These are phyloP conservation scores for Xylariaceae sp. DNA, from an alignment of 2,329 filamentous ascomycete genomes.

Conservation along the genomic window DNA sequence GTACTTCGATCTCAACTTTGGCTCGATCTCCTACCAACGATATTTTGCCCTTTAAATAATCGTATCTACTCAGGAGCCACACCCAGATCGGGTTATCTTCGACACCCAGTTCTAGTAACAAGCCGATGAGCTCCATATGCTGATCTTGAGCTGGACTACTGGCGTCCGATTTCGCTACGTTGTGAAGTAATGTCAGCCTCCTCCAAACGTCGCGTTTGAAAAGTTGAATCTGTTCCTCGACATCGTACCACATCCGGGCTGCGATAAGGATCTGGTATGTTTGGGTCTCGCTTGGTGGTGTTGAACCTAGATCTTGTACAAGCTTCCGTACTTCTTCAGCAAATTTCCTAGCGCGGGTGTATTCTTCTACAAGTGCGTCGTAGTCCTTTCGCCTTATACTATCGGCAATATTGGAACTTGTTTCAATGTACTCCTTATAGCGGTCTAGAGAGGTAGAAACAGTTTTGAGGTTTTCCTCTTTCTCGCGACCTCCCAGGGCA, in stretches of 20 bases:
- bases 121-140: slow-evolving; percentile 87
- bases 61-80: slow-evolving; percentile 89
- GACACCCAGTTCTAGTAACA: slow-evolving; percentile 91
- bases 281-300: slow-evolving; percentile 74
- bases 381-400: slow-evolving; percentile 92
- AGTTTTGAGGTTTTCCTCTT: slow-evolving; percentile 83
- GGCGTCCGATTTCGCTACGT: slow-evolving; percentile 54
- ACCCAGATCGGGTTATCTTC: slow-evolving; percentile 97
- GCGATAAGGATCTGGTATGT: slow-evolving; percentile 87
- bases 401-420: slow-evolving; percentile 77
- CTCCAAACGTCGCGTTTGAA: slow-evolving; percentile 94
- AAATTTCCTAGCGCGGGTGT: slow-evolving; percentile 80
- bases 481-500: slow-evolving; percentile 86
- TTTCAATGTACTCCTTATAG: slow-evolving; percentile 81
- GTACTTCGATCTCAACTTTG: slow-evolving; percentile 89
- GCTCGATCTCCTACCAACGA: slow-evolving; percentile 80
- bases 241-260: slow-evolving; percentile 93
- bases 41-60: slow-evolving; percentile 87
- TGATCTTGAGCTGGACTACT: slow-evolving; percentile 71
- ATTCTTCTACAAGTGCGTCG: slow-evolving; percentile 85
- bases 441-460: slow-evolving; percentile 78
- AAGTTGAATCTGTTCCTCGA: slow-evolving; percentile 81
- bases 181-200: slow-evolving; percentile 72
- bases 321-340: slow-evolving; percentile 78
- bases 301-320: slow-evolving; percentile 60